Conservation (phyloP, 2,329 filamentous ascomycete species). For the Pseudofabraea citricarpa region DNA sequence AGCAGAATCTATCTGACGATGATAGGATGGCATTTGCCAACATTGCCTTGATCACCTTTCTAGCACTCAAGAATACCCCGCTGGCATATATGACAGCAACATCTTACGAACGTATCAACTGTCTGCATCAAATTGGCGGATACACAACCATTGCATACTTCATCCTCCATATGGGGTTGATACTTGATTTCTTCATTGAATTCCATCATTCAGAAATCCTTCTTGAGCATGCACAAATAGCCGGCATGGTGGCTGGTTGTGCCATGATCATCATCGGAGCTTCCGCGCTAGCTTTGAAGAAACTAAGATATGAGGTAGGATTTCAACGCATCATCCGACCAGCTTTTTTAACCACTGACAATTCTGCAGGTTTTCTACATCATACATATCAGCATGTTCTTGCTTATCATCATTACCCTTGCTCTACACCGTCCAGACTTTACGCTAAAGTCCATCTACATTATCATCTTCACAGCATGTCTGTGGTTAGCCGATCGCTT, state of each 20-base stretch:
- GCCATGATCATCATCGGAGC: slow-evolving; percentile 39
- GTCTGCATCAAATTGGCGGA: slow-evolving; percentile 48
- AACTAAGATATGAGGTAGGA: neutral
- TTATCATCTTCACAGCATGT: slow-evolving; percentile 34
- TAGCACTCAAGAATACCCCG: slow-evolving; percentile 53
- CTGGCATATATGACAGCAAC: slow-evolving; percentile 44
- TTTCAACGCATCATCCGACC: neutral
- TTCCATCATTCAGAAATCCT: slow-evolving; percentile 25
- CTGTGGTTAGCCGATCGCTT: slow-evolving; percentile 47
- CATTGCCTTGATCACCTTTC: slow-evolving; percentile 43
- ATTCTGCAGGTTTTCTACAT: slow-evolving; percentile 45
- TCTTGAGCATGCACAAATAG: slow-evolving; percentile 34
- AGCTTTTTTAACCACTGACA: neutral
- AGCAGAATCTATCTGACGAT: too few relatives aligned
- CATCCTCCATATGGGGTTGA: slow-evolving; percentile 34
- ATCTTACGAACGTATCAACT: slow-evolving; percentile 53
- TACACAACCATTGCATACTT: slow-evolving; percentile 40
- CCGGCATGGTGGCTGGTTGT: slow-evolving; percentile 42
- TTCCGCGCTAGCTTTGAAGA: slow-evolving; percentile 22
- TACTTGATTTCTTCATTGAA: slow-evolving; percentile 23
- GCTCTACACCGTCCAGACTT: slow-evolving; percentile 46
- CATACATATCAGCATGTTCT: slow-evolving; percentile 43
- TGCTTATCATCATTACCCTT: slow-evolving; percentile 40
- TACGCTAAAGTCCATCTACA: slow-evolving; percentile 32
- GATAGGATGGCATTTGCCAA: slow-evolving; percentile 42